These are phyloP conservation scores for Talaromyces sp. DNA, from an alignment of 2,329 filamentous ascomycete genomes.

Conservation along the genomic window DNA sequence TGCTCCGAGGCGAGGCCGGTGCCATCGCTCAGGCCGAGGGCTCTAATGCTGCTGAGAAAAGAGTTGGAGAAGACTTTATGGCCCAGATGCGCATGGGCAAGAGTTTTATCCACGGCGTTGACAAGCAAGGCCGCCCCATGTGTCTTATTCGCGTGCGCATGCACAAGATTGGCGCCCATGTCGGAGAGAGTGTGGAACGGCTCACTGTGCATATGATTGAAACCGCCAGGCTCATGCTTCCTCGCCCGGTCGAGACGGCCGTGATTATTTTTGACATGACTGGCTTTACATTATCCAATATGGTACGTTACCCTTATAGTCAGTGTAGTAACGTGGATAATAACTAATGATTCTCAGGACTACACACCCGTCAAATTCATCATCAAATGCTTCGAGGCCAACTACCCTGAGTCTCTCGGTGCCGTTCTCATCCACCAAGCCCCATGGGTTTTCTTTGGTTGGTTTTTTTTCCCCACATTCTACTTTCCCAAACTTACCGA, in stretches of 20 bases:
- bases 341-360: slow-evolving; percentile 52
- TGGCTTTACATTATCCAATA: slow-evolving; percentile 87
- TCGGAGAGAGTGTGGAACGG: slow-evolving; percentile 73
- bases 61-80: slow-evolving; percentile 71
- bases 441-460: slow-evolving; percentile 93
- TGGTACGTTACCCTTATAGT: slow-evolving; percentile 52
- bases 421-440: slow-evolving; percentile 90
- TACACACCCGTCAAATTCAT: slow-evolving; percentile 97
- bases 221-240: slow-evolving; percentile 78
- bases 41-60: slow-evolving; percentile 58
- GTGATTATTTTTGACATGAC: slow-evolving; percentile 96
- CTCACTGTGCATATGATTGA: slow-evolving; percentile 95
- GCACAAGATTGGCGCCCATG: slow-evolving; percentile 78
- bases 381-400: slow-evolving; percentile 98
- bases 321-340: background rate
- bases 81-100: slow-evolving; percentile 84
- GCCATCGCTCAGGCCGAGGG: slow-evolving; percentile 60
- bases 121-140: slow-evolving; percentile 79
- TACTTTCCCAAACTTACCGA: background rate
- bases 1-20: slow-evolving; percentile 67
- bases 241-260: slow-evolving; percentile 80
- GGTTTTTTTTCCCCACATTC: slow-evolving; percentile 18
- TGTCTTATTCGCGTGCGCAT: slow-evolving; percentile 79
- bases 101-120: slow-evolving; percentile 82
- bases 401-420: slow-evolving; percentile 91